Base-by-base conservation (phyloP, 805 yeast species). In the Diddensiella santjacobensis region DNA sequence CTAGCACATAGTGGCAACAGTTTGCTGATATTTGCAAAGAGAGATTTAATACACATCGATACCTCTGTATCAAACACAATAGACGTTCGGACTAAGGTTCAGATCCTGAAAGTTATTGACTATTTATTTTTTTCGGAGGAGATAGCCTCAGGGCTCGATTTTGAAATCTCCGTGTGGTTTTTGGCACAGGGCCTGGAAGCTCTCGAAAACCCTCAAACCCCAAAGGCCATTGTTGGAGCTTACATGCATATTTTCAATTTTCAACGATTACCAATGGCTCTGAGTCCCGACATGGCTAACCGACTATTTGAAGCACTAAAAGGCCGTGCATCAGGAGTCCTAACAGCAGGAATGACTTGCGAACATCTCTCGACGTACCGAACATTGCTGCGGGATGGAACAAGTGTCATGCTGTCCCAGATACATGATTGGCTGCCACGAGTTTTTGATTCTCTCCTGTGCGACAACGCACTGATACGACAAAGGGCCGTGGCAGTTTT, bases 191-290 rank as follows among this genome's bases (percentile, higher is more conserved):
- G 56, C 4, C 24, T 56, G 13, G 53, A 40, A 3, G 58, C 47
- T 1, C 20, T 56, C 23, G 53, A 52, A 23, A 49, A 42, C 42
- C 24, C 29, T 4, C 30, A 40, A 3, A 23, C 58, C 13, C 24
- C 52, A 15, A 53, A 53, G 39, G 40, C 52, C 4, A 43, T 55
- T 18, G 45, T 51, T 4, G 58, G 54, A 8, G 53, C 55, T 5
- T 53, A 56, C 22, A 39, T 56, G 41, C 60, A 56, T 42, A 46
- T 56, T 22, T 47, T 56, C 40, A 52, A 52, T 31, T 48, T 44
- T 30, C 60, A 56, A 40, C 36, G 47, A 6, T 39, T 54, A 19
- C 57, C 57, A 13, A 35, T 40, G 22, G 47, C 50, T 2, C 15
- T 54, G 29, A 20, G 47, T 4, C n/a, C 37, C 8, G 58, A 54